Conservation (phyloP, 805 yeast species). For the Starmerella bombi region DNA sequence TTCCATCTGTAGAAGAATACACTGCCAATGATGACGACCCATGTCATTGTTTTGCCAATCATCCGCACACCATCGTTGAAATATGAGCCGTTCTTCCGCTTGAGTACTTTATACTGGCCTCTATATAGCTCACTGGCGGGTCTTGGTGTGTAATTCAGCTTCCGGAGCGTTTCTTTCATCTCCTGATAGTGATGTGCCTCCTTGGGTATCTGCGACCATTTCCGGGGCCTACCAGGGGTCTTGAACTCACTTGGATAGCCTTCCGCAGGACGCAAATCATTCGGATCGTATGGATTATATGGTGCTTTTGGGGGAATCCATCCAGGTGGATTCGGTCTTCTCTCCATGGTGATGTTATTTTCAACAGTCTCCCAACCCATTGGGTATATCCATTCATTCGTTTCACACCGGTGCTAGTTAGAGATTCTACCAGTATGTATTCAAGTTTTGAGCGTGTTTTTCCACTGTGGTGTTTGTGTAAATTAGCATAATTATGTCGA, state of each 20-base stretch:
- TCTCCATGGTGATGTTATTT: slow-evolving; percentile 29
- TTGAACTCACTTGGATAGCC: slow-evolving; percentile 78
- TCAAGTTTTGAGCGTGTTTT: no score
- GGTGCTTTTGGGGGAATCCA: slow-evolving; percentile 77
- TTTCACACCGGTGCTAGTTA: no score
- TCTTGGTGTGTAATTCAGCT: slow-evolving; percentile 62
- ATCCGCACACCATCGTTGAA: slow-evolving; percentile 49
- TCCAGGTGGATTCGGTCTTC: slow-evolving; percentile 64
- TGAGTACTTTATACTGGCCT: slow-evolving; percentile 61
- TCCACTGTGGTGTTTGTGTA: no score
- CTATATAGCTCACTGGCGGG: slow-evolving; percentile 64
- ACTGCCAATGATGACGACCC: slow-evolving; percentile 41
- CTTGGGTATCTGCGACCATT: slow-evolving; percentile 45
- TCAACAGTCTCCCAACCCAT: no score
- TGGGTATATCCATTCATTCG: no score
- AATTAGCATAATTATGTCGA: no score
- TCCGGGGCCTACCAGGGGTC: slow-evolving; percentile 48
- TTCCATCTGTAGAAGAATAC: slow-evolving; percentile 75
- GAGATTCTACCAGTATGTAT: no score
- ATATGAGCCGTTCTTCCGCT: slow-evolving; percentile 42
- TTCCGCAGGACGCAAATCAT: slow-evolving; percentile 62
- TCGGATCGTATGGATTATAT: slow-evolving; percentile 72
- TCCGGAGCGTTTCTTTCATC: slow-evolving; percentile 60
- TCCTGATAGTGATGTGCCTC: slow-evolving; percentile 54
- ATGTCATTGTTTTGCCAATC: slow-evolving; percentile 40